Base-by-base conservation (phyloP, 129 eudicot genomes). In the Helianthus annuus region DNA sequence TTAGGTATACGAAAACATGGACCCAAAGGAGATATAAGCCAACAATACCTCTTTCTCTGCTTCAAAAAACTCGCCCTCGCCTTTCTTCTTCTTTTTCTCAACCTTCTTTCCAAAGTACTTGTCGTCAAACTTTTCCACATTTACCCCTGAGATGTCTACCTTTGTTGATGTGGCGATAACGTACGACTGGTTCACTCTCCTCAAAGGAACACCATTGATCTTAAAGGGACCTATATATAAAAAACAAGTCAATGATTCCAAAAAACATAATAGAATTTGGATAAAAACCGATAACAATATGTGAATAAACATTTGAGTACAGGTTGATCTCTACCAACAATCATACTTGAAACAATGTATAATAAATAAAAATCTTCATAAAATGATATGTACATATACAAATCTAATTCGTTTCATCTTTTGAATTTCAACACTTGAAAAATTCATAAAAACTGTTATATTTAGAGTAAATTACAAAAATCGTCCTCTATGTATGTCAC, bases 151-250 rank as follows among this genome's bases (percentile, higher is more conserved):
- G 42, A 80, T 67, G 68, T 88, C 91, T 8, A 83, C 91, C 82
- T 88, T 88, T 9, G 95, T 84, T 38, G 89, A 86, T 51, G 91
- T 89, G 5, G 85, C 95, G 38, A 90, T 85, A n/a, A 90, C 89
- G 17, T 87, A 90, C 3, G 97, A 48, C 75, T 85, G 95, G 56
- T 90, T 90, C 60, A 90, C 94, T 44, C 96, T 86, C 69, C 96
- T 90, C 61, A 90, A 71, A 14, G 96, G 96, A 44, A 87, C 94
- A 69, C 96, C 96, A 52, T 90, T 90, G 68, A 90, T 72, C 83
- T 83, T 87, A 74, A 80, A 90, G 1, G 96, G 96, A 5, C 96
- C 96, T 89, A 48, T 10, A 7, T 12, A 34, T 12, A 12, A 2
- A n/a, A 12, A 57, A 39, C 15, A 2, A 27, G 58, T 19, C 40